A percentile compares a stretch with the other conserved stretches of the same genome.
phyloP scores from a whole-genome alignment of 176 grass and related monocot species.

The Poa pratensis region DNA sequence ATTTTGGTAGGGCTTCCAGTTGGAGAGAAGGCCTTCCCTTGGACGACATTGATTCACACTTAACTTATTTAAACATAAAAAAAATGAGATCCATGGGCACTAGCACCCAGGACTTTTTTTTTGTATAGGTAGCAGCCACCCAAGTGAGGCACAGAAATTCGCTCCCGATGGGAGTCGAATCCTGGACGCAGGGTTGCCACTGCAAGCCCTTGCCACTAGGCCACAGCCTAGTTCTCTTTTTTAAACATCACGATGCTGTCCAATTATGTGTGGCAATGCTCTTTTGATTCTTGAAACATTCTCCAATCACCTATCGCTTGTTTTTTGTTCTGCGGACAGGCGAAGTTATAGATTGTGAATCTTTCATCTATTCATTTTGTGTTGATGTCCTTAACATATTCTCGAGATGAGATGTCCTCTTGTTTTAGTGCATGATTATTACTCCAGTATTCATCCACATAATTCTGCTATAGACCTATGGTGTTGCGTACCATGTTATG shows the following conservation, averaged over 20 bases:
- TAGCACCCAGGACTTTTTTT: no score
- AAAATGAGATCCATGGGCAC: no score
- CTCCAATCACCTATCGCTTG: background rate
- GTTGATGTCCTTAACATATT: background rate
- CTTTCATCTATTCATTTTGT: conserved; percentile 10
- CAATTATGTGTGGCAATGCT: conserved; percentile 17
- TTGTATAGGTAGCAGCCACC: no score
- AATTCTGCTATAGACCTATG: conserved; percentile 23
- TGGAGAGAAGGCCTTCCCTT: background rate
- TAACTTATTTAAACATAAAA: background rate
- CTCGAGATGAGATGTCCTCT: background rate
- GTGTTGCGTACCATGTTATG: background rate
- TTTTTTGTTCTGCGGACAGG: background rate
- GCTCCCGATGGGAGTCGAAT: no score
- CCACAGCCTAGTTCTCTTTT: no score
- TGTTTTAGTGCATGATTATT: conserved; percentile 17
- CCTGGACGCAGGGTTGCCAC: no score
- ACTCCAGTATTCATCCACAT: background rate
- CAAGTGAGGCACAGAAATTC: no score
- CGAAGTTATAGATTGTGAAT: background rate
- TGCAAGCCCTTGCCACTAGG: no score
- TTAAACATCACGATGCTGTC: background rate
- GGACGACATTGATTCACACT: conserved; percentile 3
- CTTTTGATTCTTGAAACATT: conserved; percentile 5
- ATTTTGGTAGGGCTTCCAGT: conserved; percentile 21